Evolutionary conservation across 257 asterid genomes (phyloP), one percentile per base, ranked within the genome.

Genomic region (Euphrasia confusa): DNA sequence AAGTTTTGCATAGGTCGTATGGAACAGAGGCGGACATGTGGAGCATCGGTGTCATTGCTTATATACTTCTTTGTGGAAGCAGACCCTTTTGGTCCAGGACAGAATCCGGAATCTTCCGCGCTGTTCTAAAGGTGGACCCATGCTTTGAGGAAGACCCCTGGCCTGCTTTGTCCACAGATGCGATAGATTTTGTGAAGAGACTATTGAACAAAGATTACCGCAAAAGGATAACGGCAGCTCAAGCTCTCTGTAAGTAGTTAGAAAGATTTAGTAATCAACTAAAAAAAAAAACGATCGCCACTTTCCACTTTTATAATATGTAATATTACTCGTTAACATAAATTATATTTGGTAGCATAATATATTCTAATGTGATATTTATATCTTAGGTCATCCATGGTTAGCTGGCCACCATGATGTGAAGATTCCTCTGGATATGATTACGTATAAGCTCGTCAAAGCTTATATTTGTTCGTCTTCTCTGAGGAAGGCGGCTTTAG

Each of bases 21-120:
- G 96, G 97, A 69, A 83, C 95, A 17, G 96, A 90, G 76, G 96
- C 90, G 26, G 98, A 90, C 75, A 88, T 87, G 94, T 90, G 98
- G 98, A 88, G 98, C 65, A 78, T 90, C 58, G 98, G 98, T 54
- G 98, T 90, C 56, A 88, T 88, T 75, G 90, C 89, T 60, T 90
- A 88, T 42, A 88, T 88, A 77, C 89, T 90, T 77, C 86, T 90
- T 11, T 85, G 96, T 48, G 96, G 96, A 75, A 90, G 96, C 75
- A 85, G 90, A 27, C 93, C 95, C 5, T 84, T 84, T 61, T 82
- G 93, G 95, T 77, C 85, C 6, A 80, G 85, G 72, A 79, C 90
- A 0, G 95, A 84, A 60, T 84, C 84, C 44, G 95, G 95, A 74
- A 82, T 87, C 58, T 87, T 87, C 72, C 54, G 79, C 33, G 80